A percentile compares a stretch with the other conserved stretches of the same genome.
These are phyloP conservation scores for Rickenella mellea DNA, from an alignment of 768 basidiomycete genomes.

Conservation along the genomic window DNA sequence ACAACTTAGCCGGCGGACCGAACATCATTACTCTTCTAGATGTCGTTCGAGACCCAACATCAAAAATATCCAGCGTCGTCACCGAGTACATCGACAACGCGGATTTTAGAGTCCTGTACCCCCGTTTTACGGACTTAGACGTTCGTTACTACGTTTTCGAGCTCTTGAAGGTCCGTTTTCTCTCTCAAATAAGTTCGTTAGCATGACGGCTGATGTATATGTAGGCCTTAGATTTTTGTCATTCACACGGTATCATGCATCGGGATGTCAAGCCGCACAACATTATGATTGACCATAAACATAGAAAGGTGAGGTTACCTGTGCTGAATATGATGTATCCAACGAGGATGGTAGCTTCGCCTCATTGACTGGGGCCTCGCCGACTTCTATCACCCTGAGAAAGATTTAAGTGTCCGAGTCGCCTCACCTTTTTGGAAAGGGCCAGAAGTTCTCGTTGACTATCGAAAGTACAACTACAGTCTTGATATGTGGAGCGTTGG, in stretches of 20 bases:
- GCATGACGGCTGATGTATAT: neutral
- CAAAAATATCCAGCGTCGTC: slow-evolving; percentile 53
- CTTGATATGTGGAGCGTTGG: slow-evolving; percentile 69
- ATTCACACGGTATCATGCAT: slow-evolving; percentile 67
- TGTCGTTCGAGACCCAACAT: slow-evolving; percentile 56
- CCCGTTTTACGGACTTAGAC: slow-evolving; percentile 51
- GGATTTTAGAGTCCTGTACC: slow-evolving; percentile 55
- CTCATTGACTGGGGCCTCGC: slow-evolving; percentile 74
- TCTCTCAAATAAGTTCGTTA: neutral
- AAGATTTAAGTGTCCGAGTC: slow-evolving; percentile 65
- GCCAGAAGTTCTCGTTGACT: slow-evolving; percentile 62
- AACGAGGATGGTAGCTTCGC: slow-evolving; percentile 30
- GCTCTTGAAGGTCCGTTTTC: slow-evolving; percentile 36
- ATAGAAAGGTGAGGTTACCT: slow-evolving; percentile 36
- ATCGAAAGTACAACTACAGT: slow-evolving; percentile 64
- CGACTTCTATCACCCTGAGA: slow-evolving; percentile 65
- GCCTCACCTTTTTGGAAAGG: slow-evolving; percentile 68
- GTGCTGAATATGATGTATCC: too few relatives aligned
- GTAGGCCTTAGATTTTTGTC: slow-evolving; percentile 58
- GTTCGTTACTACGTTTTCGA: slow-evolving; percentile 62
- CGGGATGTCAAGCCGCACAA: slow-evolving; percentile 61
- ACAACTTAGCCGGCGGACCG: slow-evolving; percentile 60
- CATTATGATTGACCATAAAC: slow-evolving; percentile 64
- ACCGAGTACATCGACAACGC: slow-evolving; percentile 63
- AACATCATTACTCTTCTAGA: slow-evolving; percentile 60